Evolutionary conservation across 129 eudicot genomes (phyloP), one percentile per base, ranked within the genome.

Genomic region (Flaveria sonorensis): DNA sequence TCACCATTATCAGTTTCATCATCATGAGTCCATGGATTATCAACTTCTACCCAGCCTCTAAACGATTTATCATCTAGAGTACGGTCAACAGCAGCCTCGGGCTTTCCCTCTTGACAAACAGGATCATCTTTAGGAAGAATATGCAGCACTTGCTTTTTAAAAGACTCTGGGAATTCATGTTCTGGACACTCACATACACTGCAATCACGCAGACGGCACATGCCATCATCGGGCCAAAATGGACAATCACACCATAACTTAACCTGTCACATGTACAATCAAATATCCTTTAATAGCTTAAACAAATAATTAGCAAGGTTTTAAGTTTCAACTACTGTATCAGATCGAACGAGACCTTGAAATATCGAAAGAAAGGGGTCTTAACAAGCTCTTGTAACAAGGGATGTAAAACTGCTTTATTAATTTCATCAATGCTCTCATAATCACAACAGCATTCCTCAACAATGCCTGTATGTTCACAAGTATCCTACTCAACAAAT

Each of bases 161-260:
- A 88, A 23, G 82, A 23, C 77, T 91, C 96, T 0, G 97, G 98
- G 75, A 94, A 94, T 77, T 91, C 99, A 76, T 85, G 76, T 56
- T 91, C 99, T 39, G 97, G 92, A 82, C 97, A 94, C 85, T 91
- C 94, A 57, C 99, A 94, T 18, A 94, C 96, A 78, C 96, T 91
- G 76, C 99, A 94, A 80, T 94, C 97, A 11, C 96, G 97, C 74
- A 94, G 69, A 53, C 85, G 81, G 82, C 98, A 91, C 96, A 91
- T 89, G 4, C 97, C 98, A 78, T 94, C 98, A 75, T 94, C 97
- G 16, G 93, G 97, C 99, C 97, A 94, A 82, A 91, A 91, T 26
- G 93, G 99, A 78, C 99, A 94, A 84, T 94, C 97, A 73, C 97
- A 94, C 97, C 97, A 91, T 78, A 94, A 77, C 80, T 91, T 94